Evolutionary conservation across 164 flowering plant genomes (phyloP).

Genomic region (Dillenia suffruticosa): DNA sequence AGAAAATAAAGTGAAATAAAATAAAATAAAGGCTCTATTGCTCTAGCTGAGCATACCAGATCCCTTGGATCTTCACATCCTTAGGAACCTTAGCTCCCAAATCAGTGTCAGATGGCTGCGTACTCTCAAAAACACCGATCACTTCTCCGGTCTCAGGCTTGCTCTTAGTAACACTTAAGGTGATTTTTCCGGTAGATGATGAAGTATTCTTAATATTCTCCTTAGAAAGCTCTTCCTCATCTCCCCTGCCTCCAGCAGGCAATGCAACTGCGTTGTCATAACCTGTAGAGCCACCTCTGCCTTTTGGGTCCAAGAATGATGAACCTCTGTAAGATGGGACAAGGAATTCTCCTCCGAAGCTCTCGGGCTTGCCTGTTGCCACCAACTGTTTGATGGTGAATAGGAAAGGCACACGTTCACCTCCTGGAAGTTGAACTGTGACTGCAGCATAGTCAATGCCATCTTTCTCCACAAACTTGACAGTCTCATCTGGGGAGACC

Average conservation of each 20-base stretch:
- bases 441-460: conserved; percentile 97
- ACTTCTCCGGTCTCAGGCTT: conserved; percentile 92
- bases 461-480: conserved; percentile 90
- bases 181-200: conserved; percentile 71
- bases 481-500: conserved; percentile 68
- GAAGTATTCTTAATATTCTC: conserved; percentile 73
- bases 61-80: conserved; percentile 91
- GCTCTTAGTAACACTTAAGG: conserved; percentile 65
- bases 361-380: conserved; percentile 87
- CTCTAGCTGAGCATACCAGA: conserved; percentile 97
- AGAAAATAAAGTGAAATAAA: too few relatives aligned
- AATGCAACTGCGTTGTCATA: conserved; percentile 93
- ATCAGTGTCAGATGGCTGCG: conserved; percentile 96
- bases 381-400: conserved; percentile 88
- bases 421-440: conserved; percentile 95
- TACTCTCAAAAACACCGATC: conserved; percentile 88
- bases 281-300: conserved; percentile 92
- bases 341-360: conserved; percentile 66
- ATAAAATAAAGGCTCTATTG: conserved; percentile 14
- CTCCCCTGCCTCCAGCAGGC: conserved; percentile 98
- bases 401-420: conserved; percentile 94
- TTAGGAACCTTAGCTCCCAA: conserved; percentile 90
- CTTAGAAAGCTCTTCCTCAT: conserved; percentile 88
- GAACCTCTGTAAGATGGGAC: conserved; percentile 95
- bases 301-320: conserved; percentile 98